Percentiles rank a stretch among this genome's conserved stretches.
These are phyloP conservation scores for Thalassiosira oceanica DNA, from an alignment of 352 stramenopile species.

Conservation along the genomic window DNA sequence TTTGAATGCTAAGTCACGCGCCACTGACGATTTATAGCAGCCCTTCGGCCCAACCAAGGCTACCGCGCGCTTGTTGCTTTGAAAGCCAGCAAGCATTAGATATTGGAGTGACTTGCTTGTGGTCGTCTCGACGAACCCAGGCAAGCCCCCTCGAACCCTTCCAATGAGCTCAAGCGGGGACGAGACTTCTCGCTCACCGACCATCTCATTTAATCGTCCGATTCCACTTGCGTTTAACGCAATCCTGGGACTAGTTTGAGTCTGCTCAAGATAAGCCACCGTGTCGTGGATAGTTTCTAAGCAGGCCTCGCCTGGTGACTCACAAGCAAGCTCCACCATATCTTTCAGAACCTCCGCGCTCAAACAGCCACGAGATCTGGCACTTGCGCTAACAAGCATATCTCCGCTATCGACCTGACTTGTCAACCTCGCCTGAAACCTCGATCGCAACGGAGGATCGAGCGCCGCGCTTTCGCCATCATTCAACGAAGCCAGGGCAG, in stretches of 20 bases:
- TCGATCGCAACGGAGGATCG: slow-evolving; percentile 74
- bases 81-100: slow-evolving; percentile 49
- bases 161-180: slow-evolving; percentile 6
- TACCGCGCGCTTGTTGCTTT: slow-evolving; percentile 41
- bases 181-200: slow-evolving; percentile 34
- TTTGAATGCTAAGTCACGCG: slow-evolving; percentile 28
- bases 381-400: slow-evolving; percentile 32
- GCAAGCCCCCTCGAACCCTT: not conserved
- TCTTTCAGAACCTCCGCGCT: slow-evolving; percentile 31
- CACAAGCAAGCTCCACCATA: slow-evolving; percentile 26
- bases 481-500: slow-evolving; percentile 85
- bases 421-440: slow-evolving; percentile 63
- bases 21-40: slow-evolving; percentile 57
- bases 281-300: slow-evolving; percentile 46
- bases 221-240: slow-evolving; percentile 47
- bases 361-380: slow-evolving; percentile 29
- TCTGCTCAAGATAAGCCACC: slow-evolving; percentile 31
- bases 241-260: slow-evolving; percentile 23
- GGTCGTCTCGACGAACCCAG: slow-evolving; percentile 43
- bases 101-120: slow-evolving; percentile 39
- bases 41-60: slow-evolving; percentile 55
- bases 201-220: slow-evolving; percentile 22
- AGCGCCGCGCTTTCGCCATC: slow-evolving; percentile 67
- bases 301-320: slow-evolving; percentile 12
- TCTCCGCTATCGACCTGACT: slow-evolving; percentile 32